These are phyloP conservation scores for Henckelia pumila DNA, from an alignment of 257 asterid species.

Conservation along the genomic window DNA sequence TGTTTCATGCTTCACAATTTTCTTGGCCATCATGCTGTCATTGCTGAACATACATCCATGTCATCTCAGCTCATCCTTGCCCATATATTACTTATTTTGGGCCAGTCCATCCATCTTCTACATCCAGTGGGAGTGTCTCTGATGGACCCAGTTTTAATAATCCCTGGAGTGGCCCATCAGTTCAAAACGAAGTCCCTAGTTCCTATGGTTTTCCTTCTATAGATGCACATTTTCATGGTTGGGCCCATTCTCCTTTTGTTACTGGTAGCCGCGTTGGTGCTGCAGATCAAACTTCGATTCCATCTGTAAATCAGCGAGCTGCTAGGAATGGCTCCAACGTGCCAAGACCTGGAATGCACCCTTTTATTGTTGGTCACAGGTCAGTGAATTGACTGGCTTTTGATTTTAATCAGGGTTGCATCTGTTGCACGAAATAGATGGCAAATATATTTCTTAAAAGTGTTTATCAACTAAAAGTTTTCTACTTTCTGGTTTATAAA, in stretches of 20 bases:
- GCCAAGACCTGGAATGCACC: conserved; percentile 70
- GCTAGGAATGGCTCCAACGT: conserved; percentile 61
- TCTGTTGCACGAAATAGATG: conserved; percentile 6
- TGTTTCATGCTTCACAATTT: conserved; percentile 62
- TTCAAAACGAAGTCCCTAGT: conserved; percentile 56
- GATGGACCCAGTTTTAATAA: conserved; percentile 64
- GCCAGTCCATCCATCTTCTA: conserved; percentile 71
- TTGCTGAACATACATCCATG: conserved; percentile 64
- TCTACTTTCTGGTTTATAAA: too few relatives aligned
- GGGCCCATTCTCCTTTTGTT: conserved; percentile 70
- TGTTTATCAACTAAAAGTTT: too few relatives aligned
- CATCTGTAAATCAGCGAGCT: conserved; percentile 55
- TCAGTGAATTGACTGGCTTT: conserved; percentile 27
- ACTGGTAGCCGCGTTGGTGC: conserved; percentile 54
- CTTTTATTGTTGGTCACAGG: conserved; percentile 73
- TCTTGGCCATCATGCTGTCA: conserved; percentile 60
- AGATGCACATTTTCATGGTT: conserved; percentile 57
- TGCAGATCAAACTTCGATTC: conserved; percentile 56
- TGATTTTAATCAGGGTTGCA: not conserved
- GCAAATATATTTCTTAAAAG: conserved; percentile 4
- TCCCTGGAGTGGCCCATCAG: conserved; percentile 72
- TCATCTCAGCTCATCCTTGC: conserved; percentile 70
- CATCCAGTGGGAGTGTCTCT: conserved; percentile 54
- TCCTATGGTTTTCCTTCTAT: conserved; percentile 66
- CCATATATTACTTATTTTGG: conserved; percentile 75